These are phyloP conservation scores for Glonium stellatum DNA, from an alignment of 495 filamentous ascomycete species.

Conservation along the genomic window DNA sequence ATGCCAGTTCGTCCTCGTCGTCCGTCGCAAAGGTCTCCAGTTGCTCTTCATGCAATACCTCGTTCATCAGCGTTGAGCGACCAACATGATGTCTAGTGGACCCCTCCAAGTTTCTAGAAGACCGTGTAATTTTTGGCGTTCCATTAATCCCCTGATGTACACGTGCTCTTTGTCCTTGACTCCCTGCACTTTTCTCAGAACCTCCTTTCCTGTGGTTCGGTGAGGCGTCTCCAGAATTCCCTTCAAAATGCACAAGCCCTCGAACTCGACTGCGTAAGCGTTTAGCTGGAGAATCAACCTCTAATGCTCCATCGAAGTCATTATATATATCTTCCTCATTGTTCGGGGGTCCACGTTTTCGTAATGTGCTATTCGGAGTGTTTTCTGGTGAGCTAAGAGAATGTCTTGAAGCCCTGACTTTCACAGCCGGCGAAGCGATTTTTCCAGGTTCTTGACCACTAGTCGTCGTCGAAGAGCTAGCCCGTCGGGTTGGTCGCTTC, in stretches of 20 bases:
- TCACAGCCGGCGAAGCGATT: background rate
- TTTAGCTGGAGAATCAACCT: conserved; percentile 3
- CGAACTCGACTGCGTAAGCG: background rate
- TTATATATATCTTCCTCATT: conserved; percentile 27
- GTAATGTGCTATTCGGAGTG: background rate
- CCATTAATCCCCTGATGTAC: background rate
- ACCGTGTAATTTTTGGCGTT: background rate
- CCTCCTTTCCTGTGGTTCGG: background rate
- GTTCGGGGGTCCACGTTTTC: background rate
- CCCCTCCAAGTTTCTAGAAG: background rate
- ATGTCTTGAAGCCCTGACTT: conserved; percentile 1
- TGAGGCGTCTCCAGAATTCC: background rate
- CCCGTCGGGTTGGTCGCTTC: conserved; percentile 8
- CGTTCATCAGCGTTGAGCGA: too few species aligned
- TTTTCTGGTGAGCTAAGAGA: background rate
- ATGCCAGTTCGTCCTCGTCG: conserved; percentile 17
- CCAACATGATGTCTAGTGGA: background rate
- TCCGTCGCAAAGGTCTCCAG: conserved; percentile 4
- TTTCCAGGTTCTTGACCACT: background rate
- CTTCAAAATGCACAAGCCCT: background rate
- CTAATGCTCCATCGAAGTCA: conserved; percentile 27
- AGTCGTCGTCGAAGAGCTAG: conserved; percentile 1
- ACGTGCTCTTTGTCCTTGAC: background rate
- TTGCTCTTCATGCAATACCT: conserved; percentile 3
- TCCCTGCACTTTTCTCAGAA: background rate